Base-by-base conservation (phyloP, 768 basidiomycete species). In the Leucosporidium scottii region DNA sequence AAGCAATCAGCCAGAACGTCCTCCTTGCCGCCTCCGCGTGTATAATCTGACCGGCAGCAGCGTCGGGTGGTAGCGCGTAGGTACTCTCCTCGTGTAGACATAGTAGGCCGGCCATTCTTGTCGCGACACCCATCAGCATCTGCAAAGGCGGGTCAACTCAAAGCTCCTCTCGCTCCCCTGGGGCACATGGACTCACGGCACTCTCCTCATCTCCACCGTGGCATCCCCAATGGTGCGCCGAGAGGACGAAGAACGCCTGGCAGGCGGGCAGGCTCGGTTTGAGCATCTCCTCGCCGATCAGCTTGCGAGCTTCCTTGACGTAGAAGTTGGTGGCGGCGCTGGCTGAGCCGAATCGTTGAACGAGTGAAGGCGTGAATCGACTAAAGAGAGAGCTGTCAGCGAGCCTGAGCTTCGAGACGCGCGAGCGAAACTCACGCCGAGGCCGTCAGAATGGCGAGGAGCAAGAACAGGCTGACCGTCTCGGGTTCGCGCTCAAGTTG, bases 221-320 rank as follows among this genome's bases (percentile, higher is more conserved):
- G 31, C 61, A 51, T 28, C 13, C 49, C 39, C 39, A 44, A 15
- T 44, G 39, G 15, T 44, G 30, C 3, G 44, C 50, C 10, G 48
- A 36, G 6, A 61, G 61, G 0, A 61, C 21, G 50, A 61, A 61
- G 31, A 61, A 51, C 30, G 49, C 50, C 61, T 61, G 61, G 28
- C 18, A n/a, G 4, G 23, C 5, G 5, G 31, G 28, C 10, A 61
- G 30, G 10, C 27, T n/a, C 9, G 61, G 61, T 13, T 36, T 31
- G 49, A 51, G 50, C 61, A 61, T 53, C 61, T 61, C 61, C 17
- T 21, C 21, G n/a, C 39, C n/a, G 20, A 53, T 49, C 48, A 61
- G 28, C 23, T 23, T 17, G 3, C 28, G 18, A 7, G 61, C 61
- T 10, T 20, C 30, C 12, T 10, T 15, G 10, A 18, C 15, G 50